A percentile compares a stretch with the other conserved stretches of the same genome.
phyloP scores from a whole-genome alignment of 495 filamentous ascomycete species.

The Penicillium simplicissimum region DNA sequence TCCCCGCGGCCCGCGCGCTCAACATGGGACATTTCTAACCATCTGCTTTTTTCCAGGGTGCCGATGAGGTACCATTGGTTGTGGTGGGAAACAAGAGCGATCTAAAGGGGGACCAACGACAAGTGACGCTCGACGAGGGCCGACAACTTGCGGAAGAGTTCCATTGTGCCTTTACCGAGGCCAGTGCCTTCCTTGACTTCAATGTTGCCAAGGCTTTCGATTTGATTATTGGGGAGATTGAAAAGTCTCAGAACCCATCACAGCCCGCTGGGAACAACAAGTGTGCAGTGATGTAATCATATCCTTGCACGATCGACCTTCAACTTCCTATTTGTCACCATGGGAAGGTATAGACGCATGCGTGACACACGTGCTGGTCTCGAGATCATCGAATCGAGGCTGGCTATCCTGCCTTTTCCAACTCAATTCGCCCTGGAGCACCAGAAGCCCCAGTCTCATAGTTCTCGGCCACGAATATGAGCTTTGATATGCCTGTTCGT shows the following conservation, averaged over 20 bases:
- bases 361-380: not conserved
- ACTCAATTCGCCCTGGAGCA: not conserved
- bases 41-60: conserved; percentile 60
- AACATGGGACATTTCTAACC: conserved; percentile 1
- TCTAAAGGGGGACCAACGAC: conserved; percentile 86
- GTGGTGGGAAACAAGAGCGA: conserved; percentile 98
- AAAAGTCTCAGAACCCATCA: conserved; percentile 89
- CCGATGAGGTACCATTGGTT: conserved; percentile 87
- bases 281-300: conserved; percentile 76
- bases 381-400: not conserved
- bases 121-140: conserved; percentile 84
- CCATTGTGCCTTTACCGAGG: conserved; percentile 92
- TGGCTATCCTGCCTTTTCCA: not conserved
- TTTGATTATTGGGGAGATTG: conserved; percentile 89
- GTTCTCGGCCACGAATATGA: not conserved
- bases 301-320: not conserved
- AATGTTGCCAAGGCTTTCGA: conserved; percentile 94
- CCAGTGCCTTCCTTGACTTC: conserved; percentile 88
- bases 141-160: conserved; percentile 78
- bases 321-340: not conserved
- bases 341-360: conserved; percentile 5
- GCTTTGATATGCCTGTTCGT: not conserved
- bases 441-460: not conserved
- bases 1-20: not conserved
- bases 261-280: conserved; percentile 77